These are phyloP conservation scores for Chrysoporthe deuterocubensis DNA, from an alignment of 2,329 filamentous ascomycete species.

Conservation along the genomic window DNA sequence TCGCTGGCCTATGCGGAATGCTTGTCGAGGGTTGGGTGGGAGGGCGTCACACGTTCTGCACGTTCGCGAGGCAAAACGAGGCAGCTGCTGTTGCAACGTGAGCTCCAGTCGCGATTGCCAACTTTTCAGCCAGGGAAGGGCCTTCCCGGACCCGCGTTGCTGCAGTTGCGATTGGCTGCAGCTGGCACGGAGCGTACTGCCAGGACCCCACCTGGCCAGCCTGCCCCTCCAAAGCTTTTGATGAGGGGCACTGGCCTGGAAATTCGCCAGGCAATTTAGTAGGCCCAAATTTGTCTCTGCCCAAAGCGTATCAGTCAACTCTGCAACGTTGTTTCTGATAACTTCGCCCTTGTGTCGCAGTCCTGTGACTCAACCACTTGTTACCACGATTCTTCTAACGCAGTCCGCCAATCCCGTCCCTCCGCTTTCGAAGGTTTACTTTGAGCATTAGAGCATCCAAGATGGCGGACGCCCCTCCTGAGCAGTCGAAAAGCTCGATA, in stretches of 20 bases:
- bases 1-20: neutral
- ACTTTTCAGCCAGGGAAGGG: conserved; percentile 21
- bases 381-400: neutral
- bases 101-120: conserved; percentile 10
- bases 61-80: neutral
- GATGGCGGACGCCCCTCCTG: conserved; percentile 36
- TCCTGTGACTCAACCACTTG: conserved; percentile 17
- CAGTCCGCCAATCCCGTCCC: neutral
- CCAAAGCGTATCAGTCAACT: conserved; percentile 2
- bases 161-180: conserved; percentile 14
- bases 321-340: conserved; percentile 3
- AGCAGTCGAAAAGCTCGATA: conserved; percentile 64
- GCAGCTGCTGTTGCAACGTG: conserved; percentile 14
- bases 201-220: conserved; percentile 10
- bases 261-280: conserved; percentile 5
- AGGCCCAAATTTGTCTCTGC: conserved; percentile 12
- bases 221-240: conserved; percentile 14
- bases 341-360: neutral
- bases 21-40: conserved; percentile 1
- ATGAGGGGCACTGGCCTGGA: conserved; percentile 9
- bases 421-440: neutral
- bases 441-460: conserved; percentile 26
- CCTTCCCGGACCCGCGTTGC: conserved; percentile 7
- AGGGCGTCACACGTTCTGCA: conserved; percentile 13
- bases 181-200: neutral